phyloP scores from a whole-genome alignment of 148 eudicot species.

The Rhododendron vialii region DNA sequence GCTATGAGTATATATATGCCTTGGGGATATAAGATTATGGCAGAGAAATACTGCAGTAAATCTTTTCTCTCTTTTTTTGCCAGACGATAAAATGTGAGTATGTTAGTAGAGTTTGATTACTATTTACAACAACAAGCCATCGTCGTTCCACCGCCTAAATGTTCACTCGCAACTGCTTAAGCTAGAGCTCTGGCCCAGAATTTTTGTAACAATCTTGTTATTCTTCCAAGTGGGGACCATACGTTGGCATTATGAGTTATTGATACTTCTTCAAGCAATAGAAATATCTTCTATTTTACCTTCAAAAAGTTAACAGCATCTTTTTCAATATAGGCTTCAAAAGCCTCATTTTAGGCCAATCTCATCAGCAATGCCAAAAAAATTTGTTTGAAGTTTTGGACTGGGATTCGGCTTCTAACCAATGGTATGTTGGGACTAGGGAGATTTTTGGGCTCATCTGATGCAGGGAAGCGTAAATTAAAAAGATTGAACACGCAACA shows the following conservation, averaged over 20 bases:
- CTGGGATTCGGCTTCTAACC: background rate
- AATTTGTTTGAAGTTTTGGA: background rate
- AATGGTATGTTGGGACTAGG: background rate
- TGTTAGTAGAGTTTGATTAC: too few relatives aligned
- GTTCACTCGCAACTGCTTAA: too few relatives aligned
- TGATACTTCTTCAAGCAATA: background rate
- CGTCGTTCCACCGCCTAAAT: background rate
- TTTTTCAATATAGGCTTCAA: background rate
- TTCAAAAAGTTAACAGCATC: background rate
- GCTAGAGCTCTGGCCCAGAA: too few relatives aligned
- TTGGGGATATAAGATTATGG: background rate
- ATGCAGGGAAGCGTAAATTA: background rate
- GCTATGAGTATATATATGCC: too few relatives aligned
- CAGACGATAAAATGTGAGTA: too few relatives aligned
- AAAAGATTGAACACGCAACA: too few relatives aligned
- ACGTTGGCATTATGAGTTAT: too few relatives aligned
- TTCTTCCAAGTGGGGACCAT: background rate
- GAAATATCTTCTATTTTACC: background rate
- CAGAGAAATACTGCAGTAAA: too few relatives aligned
- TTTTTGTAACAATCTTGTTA: too few relatives aligned
- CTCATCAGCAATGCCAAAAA: background rate
- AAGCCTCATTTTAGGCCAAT: background rate
- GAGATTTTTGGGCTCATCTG: background rate
- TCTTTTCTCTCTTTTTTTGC: too few relatives aligned
- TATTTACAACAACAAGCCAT: background rate